Conservation (phyloP, 73 alveolate species). For the Paramecium primaurelia region DNA sequence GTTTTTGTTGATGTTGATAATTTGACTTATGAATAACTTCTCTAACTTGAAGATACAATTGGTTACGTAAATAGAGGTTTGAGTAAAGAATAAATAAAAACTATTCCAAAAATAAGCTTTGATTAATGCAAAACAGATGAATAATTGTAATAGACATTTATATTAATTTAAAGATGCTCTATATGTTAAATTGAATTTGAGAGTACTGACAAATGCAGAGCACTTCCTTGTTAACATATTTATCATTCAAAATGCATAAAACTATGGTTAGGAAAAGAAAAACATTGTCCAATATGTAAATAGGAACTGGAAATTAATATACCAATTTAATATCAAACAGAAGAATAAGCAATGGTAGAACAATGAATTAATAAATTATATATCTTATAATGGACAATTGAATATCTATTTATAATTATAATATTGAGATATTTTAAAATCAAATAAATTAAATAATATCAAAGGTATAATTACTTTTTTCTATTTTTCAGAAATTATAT, state of each 20-base stretch:
- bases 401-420: too few relatives aligned
- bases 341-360: not conserved
- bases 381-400: not conserved
- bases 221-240: constrained; percentile 56
- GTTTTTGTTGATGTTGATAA: constrained; percentile 31
- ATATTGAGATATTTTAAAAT: not conserved
- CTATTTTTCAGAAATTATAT: not conserved
- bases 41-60: constrained; percentile 21
- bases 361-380: not conserved
- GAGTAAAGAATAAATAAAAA: not conserved
- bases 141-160: not conserved
- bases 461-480: not conserved
- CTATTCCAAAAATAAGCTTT: not conserved
- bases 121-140: not conserved
- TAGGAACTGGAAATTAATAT: not conserved
- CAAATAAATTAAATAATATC: not conserved
- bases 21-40: not conserved
- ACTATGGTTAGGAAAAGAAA: constrained; percentile 62
- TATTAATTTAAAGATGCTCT: not conserved
- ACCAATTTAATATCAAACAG: not conserved
- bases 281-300: constrained; percentile 64
- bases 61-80: constrained; percentile 39
- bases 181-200: constrained; percentile 25
- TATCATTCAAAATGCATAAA: constrained; percentile 69
- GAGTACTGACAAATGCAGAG: constrained; percentile 22